Evolutionary conservation across 2,329 filamentous ascomycete genomes (phyloP), one percentile per base, ranked within the genome.

Genomic region (Stylonectria norvegica): DNA sequence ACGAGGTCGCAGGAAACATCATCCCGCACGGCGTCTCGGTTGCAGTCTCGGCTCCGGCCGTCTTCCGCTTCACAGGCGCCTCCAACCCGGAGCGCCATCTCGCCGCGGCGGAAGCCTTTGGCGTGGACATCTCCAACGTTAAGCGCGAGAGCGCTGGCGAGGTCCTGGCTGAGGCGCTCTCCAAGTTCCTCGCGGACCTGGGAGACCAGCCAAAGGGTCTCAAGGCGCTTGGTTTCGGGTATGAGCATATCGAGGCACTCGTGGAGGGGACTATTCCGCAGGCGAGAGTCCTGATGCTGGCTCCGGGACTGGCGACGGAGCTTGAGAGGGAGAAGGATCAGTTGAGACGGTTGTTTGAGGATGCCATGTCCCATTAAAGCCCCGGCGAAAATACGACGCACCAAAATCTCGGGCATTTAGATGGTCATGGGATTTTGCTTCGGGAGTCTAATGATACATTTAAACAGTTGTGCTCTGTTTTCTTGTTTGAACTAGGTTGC

Each of bases 1-100:
- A 98, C 64, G 71, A 83, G 2, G 81, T 95, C 6, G 67, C 79
- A 18, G 63, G 75, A 20, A 81, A 86, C 8, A 85, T 98, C 56
- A 97, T 98, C 58, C 93, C 93, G 0, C 93, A 98, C 63, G 93
- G 93, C 38, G 93, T 98, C 17, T 91, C 86, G 2, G 93, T 98
- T 1, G 93, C 90, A 3, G 91, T 97, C 5, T 91, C 89, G 0
- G 89, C 91, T 0, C 91, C 93, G 0, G 86, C 91, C 1, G 91
- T 97, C 1, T 98, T 97, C 77, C 82, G 80, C 20, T 97, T 97
- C 68, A 98, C 91, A 0, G 91, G 76, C 0, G 77, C 91, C 1
- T 93, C 87, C 2, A 97, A 97, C 60, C 93, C 93, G 0, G 89
- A 95, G 38, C 82, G 93, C 8, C 93, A 98, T 69, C 70, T 98